Percentiles rank a stretch among this genome's conserved stretches.
Evolutionary conservation across 129 eudicot genomes (phyloP).

Genomic region (Escallonia herrerae): DNA sequence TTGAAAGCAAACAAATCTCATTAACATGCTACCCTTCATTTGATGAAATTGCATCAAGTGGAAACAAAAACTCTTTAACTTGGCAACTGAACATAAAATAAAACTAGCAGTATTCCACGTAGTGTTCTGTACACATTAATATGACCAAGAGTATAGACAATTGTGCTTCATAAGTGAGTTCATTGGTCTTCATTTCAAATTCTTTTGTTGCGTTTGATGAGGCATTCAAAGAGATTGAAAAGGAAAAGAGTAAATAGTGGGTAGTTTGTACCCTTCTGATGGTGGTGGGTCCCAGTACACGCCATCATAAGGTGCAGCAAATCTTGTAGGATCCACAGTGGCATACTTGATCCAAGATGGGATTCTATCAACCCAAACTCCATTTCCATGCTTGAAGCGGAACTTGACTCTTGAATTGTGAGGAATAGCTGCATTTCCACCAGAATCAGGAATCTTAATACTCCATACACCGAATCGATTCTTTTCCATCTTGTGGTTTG

Average conservation of each 20-base stretch:
- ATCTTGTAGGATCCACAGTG: slow-evolving; percentile 66
- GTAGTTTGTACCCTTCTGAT: slow-evolving; percentile 57
- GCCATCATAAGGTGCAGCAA: slow-evolving; percentile 97
- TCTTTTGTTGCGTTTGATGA: not conserved
- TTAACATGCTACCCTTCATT: not conserved
- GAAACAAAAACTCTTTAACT: not conserved
- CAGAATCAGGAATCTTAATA: slow-evolving; percentile 68
- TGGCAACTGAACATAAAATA: not conserved
- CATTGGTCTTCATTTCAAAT: not conserved
- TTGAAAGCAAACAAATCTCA: too few relatives aligned
- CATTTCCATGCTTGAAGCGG: slow-evolving; percentile 73
- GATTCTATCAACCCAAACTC: slow-evolving; percentile 87
- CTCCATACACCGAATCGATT: slow-evolving; percentile 92
- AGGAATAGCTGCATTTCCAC: slow-evolving; percentile 61
- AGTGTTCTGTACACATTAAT: not conserved
- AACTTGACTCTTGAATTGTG: slow-evolving; percentile 85
- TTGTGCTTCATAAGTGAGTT: slow-evolving; percentile 1
- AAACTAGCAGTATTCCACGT: too few relatives aligned
- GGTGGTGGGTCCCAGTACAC: slow-evolving; percentile 97
- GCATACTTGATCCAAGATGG: slow-evolving; percentile 98
- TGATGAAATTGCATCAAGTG: not conserved
- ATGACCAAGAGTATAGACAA: not conserved
- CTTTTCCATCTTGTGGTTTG: slow-evolving; percentile 78
- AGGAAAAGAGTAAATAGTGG: slow-evolving; percentile 1
- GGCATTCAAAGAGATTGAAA: not conserved